These are phyloP conservation scores for Piloderma croceum DNA, from an alignment of 768 basidiomycete genomes.

Conservation along the genomic window DNA sequence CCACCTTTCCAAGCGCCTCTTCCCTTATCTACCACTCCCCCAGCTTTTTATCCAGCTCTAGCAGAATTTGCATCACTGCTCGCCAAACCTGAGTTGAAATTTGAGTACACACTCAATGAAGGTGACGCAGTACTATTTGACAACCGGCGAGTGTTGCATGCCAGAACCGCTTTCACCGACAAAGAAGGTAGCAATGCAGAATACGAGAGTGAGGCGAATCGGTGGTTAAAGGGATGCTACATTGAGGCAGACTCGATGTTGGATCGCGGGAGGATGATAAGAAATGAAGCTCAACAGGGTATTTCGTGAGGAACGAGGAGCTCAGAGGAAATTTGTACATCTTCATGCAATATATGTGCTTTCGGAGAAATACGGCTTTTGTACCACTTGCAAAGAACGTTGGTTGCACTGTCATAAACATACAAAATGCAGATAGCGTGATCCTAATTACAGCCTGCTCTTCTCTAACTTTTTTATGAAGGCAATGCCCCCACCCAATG, in stretches of 20 bases:
- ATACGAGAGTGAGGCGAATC: slow-evolving; percentile 45
- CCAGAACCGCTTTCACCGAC: slow-evolving; percentile 69
- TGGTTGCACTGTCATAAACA: too few relatives aligned
- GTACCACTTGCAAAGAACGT: too few relatives aligned
- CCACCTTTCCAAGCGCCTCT: slow-evolving; percentile 93
- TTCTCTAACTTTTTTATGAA: slow-evolving; percentile 50
- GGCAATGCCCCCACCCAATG: slow-evolving; percentile 58
- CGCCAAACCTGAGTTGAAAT: slow-evolving; percentile 45
- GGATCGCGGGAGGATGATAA: slow-evolving; percentile 33
- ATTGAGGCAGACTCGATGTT: slow-evolving; percentile 38
- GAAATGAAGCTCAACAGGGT: slow-evolving; percentile 12
- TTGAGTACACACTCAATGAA: slow-evolving; percentile 64
- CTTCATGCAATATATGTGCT: too few relatives aligned
- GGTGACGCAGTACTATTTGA: slow-evolving; percentile 90
- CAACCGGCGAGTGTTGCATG: slow-evolving; percentile 86
- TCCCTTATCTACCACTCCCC: slow-evolving; percentile 44
- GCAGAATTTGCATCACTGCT: slow-evolving; percentile 53
- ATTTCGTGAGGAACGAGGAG: too few relatives aligned
- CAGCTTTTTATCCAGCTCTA: slow-evolving; percentile 59
- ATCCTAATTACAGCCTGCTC: slow-evolving; percentile 34
- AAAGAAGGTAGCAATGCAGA: slow-evolving; percentile 27
- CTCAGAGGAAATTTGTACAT: too few relatives aligned
- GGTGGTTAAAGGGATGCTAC: slow-evolving; percentile 86
- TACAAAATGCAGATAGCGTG: neutral
- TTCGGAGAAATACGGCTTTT: too few relatives aligned